Evolutionary conservation across 169 alveolate species (phyloP).

Genomic region (Cryptosporidium ryanae): DNA sequence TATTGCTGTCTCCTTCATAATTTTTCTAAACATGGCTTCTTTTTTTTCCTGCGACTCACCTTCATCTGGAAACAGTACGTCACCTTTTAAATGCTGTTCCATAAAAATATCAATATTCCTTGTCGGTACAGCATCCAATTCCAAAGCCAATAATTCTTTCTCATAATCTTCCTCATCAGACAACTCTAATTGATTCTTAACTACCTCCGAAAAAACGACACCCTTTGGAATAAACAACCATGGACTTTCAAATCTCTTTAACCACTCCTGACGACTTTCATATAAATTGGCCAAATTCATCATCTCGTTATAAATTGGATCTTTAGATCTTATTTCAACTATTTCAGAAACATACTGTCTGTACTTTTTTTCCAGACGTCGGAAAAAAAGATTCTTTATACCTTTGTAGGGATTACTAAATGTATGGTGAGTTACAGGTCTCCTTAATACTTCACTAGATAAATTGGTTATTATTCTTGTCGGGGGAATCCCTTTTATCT

Average conservation of each 20-base stretch:
- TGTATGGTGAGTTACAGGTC: conserved; percentile 43
- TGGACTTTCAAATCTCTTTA: conserved; percentile 36
- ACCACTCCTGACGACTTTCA: conserved; percentile 65
- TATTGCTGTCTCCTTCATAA: conserved; percentile 55
- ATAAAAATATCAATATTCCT: conserved; percentile 46
- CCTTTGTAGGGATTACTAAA: conserved; percentile 22
- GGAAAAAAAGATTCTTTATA: conserved; percentile 12
- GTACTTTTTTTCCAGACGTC: conserved; percentile 30
- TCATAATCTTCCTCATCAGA: conserved; percentile 25
- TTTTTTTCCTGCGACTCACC: conserved; percentile 26
- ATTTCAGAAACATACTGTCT: conserved; percentile 55
- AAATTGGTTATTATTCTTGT: conserved; percentile 54
- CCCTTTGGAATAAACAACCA: conserved; percentile 63
- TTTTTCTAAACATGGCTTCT: conserved; percentile 65
- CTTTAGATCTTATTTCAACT: conserved; percentile 36
- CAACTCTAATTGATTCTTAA: neutral
- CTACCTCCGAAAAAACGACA: neutral
- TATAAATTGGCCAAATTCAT: conserved; percentile 55
- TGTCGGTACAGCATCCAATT: conserved; percentile 40
- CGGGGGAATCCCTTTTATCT: conserved; percentile 56
- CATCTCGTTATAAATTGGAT: conserved; percentile 39
- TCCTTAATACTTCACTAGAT: conserved; percentile 64
- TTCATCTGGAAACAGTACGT: conserved; percentile 40
- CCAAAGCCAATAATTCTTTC: conserved; percentile 41
- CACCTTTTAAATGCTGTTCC: conserved; percentile 39